Percentiles rank a stretch among this genome's conserved stretches.
Conservation (phyloP, 108 stramenopile genomes). For the Cyclotella atomus region DNA sequence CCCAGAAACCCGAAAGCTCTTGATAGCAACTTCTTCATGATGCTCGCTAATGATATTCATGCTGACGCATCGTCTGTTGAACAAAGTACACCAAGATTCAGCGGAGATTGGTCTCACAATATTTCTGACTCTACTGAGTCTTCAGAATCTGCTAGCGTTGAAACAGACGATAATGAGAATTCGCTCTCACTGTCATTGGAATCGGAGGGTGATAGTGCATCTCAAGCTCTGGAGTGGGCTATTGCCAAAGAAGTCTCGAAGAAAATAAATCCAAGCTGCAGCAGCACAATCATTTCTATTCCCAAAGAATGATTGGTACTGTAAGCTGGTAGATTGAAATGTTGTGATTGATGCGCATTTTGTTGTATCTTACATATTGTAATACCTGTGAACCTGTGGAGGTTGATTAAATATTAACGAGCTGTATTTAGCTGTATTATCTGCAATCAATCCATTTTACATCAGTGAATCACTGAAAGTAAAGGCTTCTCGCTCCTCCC, state of each 20-base stretch:
- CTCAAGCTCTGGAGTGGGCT: conserved; percentile 14
- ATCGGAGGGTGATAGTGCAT: conserved; percentile 14
- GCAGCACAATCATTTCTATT: not conserved
- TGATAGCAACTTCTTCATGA: not conserved
- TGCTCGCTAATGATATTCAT: not conserved
- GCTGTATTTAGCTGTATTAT: too few species aligned
- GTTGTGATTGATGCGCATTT: not conserved
- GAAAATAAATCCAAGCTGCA: not conserved
- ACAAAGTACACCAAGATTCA: not conserved
- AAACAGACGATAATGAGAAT: not conserved
- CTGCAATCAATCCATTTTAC: too few species aligned
- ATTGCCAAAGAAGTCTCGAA: not conserved
- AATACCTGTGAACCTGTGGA: too few species aligned
- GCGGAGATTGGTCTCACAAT: conserved; percentile 2
- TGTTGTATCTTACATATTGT: too few species aligned
- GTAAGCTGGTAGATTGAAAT: not conserved
- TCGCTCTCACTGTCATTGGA: conserved; percentile 17
- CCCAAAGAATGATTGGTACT: not conserved
- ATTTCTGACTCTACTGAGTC: conserved; percentile 4
- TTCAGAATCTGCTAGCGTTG: not conserved
- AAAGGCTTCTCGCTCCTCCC: too few species aligned
- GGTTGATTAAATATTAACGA: too few species aligned
- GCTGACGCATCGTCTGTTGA: not conserved
- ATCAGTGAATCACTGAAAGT: too few species aligned
- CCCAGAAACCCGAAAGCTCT: not conserved